Evolutionary conservation across 495 filamentous ascomycete species (phyloP).

Genomic region (Neurospora africana): DNA sequence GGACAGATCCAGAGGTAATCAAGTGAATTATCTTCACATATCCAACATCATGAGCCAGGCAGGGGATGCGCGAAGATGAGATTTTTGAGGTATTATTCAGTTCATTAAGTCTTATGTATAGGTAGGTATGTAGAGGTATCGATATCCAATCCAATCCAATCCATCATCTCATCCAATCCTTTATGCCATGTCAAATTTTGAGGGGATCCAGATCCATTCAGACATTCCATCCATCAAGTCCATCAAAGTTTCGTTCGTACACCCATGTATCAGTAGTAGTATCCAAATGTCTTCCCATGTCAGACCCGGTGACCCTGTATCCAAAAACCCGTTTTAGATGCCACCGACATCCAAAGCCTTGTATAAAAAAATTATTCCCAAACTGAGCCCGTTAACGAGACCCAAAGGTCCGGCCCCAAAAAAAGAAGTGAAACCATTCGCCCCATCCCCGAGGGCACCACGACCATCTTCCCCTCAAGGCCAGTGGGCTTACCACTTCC

Average conservation of each 20-base stretch:
- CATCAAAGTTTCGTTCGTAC: neutral
- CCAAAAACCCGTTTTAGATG: neutral
- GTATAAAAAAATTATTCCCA: neutral
- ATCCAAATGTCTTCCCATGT: neutral
- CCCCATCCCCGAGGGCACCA: neutral
- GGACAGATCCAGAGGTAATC: too few species aligned
- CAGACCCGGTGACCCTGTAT: neutral
- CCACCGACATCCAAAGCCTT: neutral
- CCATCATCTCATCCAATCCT: neutral
- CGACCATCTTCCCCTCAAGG: neutral
- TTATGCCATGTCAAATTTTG: neutral
- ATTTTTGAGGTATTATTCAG: neutral
- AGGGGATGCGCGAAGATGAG: too few species aligned
- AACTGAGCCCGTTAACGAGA: neutral
- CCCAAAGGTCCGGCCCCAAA: neutral
- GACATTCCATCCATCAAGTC: neutral
- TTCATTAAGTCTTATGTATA: neutral
- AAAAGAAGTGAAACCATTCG: neutral
- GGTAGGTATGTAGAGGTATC: neutral
- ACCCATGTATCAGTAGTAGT: neutral
- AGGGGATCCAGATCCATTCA: neutral
- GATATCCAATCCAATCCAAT: neutral
- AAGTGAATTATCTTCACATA: too few species aligned
- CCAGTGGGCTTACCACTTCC: conserved; percentile 14
- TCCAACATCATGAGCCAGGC: too few species aligned